A percentile compares a stretch with the other conserved stretches of the same genome.
Conservation (phyloP, 306 rosid species). For the Purshia tridentata region DNA sequence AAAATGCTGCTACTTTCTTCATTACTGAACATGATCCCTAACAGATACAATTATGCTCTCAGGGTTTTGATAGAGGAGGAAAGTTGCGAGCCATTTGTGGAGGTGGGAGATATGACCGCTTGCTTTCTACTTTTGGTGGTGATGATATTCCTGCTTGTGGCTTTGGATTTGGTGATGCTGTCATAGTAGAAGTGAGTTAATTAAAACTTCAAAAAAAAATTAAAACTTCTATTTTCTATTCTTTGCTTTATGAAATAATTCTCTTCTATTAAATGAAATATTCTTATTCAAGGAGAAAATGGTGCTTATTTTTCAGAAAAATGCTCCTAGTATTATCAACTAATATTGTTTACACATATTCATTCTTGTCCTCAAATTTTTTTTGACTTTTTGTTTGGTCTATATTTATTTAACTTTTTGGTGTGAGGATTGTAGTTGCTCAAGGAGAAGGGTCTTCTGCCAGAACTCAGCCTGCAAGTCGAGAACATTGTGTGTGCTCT, state of each 20-base stretch:
- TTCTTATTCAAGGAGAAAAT: not conserved
- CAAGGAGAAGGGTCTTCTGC: slow-evolving; percentile 83
- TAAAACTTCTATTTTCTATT: not conserved
- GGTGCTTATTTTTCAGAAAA: not conserved
- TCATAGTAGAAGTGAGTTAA: slow-evolving; percentile 84
- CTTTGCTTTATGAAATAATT: not conserved
- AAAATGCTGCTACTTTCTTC: not conserved
- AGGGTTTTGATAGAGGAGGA: slow-evolving; percentile 94
- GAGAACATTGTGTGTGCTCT: slow-evolving; percentile 82
- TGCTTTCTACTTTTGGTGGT: slow-evolving; percentile 93
- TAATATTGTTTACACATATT: not conserved
- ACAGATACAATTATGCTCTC: slow-evolving; percentile 18
- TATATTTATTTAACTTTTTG: not conserved
- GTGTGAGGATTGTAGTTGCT: slow-evolving; percentile 55
- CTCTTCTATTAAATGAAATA: not conserved
- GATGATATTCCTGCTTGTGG: slow-evolving; percentile 93
- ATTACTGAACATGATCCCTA: not conserved
- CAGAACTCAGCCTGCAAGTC: slow-evolving; percentile 57
- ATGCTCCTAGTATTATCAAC: not conserved
- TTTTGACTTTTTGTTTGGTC: not conserved
- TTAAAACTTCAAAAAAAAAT: too few species aligned
- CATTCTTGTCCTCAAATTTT: not conserved
- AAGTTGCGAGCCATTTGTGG: slow-evolving; percentile 99
- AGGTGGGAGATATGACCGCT: slow-evolving; percentile 85
- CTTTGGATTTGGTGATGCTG: slow-evolving; percentile 99